Base-by-base conservation (phyloP, 768 basidiomycete species). In the Mycena albidolilacea region DNA sequence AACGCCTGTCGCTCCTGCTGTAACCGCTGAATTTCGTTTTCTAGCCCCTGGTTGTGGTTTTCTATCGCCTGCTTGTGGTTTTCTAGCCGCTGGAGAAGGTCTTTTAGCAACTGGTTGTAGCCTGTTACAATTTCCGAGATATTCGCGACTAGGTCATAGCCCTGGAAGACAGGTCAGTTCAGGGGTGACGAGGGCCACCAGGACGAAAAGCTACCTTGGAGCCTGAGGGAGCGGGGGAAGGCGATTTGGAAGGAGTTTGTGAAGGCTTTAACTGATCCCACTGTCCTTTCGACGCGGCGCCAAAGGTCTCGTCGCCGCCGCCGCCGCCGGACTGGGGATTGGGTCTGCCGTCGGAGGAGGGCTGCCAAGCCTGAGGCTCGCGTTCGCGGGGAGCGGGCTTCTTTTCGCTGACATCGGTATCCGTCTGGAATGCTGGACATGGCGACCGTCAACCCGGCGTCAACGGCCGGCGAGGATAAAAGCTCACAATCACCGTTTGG, bases 41-140 rank as follows among this genome's bases (percentile, higher is more conserved):
- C n/a, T n/a, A n/a, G n/a, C n/a, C n/a, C n/a, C n/a, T n/a, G n/a
- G n/a, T n/a, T n/a, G n/a, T n/a, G n/a, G n/a, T n/a, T n/a, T n/a
- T n/a, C n/a, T n/a, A n/a, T n/a, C n/a, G n/a, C n/a, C n/a, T n/a
- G n/a, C n/a, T n/a, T n/a, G n/a, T n/a, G n/a, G n/a, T n/a, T n/a
- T n/a, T n/a, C n/a, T n/a, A n/a, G n/a, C n/a, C n/a, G n/a, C n/a
- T n/a, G n/a, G n/a, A n/a, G n/a, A n/a, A n/a, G n/a, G n/a, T n/a
- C n/a, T n/a, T n/a, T n/a, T n/a, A n/a, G n/a, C n/a, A n/a, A n/a
- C n/a, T n/a, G n/a, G n/a, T n/a, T n/a, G n/a, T n/a, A n/a, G n/a
- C n/a, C n/a, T 1, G 93, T 93, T 44, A 99, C 96, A 78, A 98
- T 99, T 77, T 96, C 92, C 68, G 95, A 90, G 89, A 98, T 97